Evolutionary conservation across 805 yeast species (phyloP), one percentile per base, ranked within the genome.

Genomic region (Candida awuae): DNA sequence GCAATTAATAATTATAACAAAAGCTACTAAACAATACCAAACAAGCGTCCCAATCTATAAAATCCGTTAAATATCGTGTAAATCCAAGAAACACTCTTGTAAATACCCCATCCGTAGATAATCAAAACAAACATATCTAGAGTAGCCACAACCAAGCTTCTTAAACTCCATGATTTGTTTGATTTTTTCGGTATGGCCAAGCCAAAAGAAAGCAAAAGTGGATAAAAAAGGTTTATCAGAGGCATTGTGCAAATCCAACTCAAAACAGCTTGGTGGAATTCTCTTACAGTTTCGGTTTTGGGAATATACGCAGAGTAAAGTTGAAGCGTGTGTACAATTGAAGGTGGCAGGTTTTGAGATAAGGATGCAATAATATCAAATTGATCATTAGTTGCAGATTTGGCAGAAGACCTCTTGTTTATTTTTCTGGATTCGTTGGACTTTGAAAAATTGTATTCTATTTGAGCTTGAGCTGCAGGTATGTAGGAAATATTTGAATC

Each of bases 221-320:
- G 45, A 7, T 30, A 34, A 10, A 34, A 12, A 5, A 41, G 8
- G 6, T 33, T 31, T 9, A 41, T 31, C 8, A 39, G 21, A 13
- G 48, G 48, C 18, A 42, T 27, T 3, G 37, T 14, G 10, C 17
- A 16, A 10, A 45, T 26, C 25, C 40, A 38, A 4, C 12, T 20
- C 4, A 23, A 8, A 9, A 32, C 33, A 5, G 36, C 34, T 3
- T 32, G 15, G n/a, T 45, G 46, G 14, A 45, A 37, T 17, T 43
- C 41, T 8, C 30, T 14, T 4, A 40, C 35, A 10, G 41, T 29
- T 23, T 37, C 15, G 7, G 37, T 34, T 4, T 39, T 29, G 5
- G 44, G 30, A 14, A 45, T 15, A 13, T 23, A 23, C 6, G 33
- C 37, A 6, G 26, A 20, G 21, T 37, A 37, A 2, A 17, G 5